phyloP scores from a whole-genome alignment of 2,329 filamentous ascomycete genomes.

The Berkeleyomyces basicola region DNA sequence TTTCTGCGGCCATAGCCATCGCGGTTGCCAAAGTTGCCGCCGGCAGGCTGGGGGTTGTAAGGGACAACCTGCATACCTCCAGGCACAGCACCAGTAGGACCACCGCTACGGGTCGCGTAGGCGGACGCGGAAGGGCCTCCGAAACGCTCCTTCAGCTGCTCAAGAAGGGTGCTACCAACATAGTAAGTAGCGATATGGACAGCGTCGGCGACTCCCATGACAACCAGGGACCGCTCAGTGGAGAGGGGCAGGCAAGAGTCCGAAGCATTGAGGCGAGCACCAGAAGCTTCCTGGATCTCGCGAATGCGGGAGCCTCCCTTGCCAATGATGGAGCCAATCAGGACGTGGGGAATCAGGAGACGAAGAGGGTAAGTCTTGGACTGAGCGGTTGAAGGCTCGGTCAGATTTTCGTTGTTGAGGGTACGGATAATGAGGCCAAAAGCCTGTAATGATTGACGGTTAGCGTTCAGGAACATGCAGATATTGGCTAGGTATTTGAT shows the following conservation, averaged over 20 bases:
- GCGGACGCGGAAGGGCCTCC: slow-evolving; percentile 93
- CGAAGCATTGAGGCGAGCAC: slow-evolving; percentile 88
- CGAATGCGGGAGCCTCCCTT: slow-evolving; percentile 92
- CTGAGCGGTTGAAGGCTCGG: slow-evolving; percentile 72
- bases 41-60: slow-evolving; percentile 78
- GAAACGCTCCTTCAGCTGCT: slow-evolving; percentile 93
- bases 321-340: slow-evolving; percentile 97
- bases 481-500: too few relatives aligned
- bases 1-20: slow-evolving; percentile 67
- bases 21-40: slow-evolving; percentile 74
- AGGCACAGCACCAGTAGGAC: slow-evolving; percentile 80
- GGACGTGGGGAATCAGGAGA: slow-evolving; percentile 85
- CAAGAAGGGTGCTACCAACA: slow-evolving; percentile 90
- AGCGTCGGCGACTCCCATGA: slow-evolving; percentile 93
- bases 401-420: slow-evolving; percentile 88
- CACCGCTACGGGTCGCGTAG: slow-evolving; percentile 87
- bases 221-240: slow-evolving; percentile 91
- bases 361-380: slow-evolving; percentile 96
- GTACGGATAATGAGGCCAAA: slow-evolving; percentile 97
- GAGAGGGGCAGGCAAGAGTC: slow-evolving; percentile 88
- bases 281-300: slow-evolving; percentile 95
- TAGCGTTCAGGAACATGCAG: slow-evolving; percentile 16
- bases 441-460: slow-evolving; percentile 37
- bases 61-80: slow-evolving; percentile 99
- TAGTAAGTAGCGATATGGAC: slow-evolving; percentile 99